Conservation (phyloP, 169 alveolate genomes). For the Besnoitia besnoiti region DNA sequence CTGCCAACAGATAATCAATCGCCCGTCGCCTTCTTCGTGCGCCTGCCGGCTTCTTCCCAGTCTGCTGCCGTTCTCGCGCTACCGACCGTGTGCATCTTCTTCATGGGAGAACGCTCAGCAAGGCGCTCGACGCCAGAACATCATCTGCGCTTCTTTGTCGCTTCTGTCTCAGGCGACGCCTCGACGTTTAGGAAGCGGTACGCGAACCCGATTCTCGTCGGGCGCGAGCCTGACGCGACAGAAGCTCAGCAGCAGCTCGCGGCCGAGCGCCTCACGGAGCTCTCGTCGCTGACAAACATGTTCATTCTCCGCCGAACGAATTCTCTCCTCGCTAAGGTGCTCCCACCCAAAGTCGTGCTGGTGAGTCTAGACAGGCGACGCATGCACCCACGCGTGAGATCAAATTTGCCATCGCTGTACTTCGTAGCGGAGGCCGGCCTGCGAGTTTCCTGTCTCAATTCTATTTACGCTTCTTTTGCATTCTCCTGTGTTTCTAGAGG, state of each 20-base stretch:
- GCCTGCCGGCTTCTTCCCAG: too few relatives aligned
- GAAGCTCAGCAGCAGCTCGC: slow-evolving; percentile 87
- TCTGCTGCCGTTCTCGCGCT: too few relatives aligned
- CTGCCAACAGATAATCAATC: too few relatives aligned
- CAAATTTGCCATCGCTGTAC: too few relatives aligned
- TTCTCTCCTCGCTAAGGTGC: slow-evolving; percentile 86
- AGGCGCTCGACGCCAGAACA: too few relatives aligned
- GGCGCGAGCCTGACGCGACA: slow-evolving; percentile 92
- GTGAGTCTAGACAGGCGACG: slow-evolving; percentile 18
- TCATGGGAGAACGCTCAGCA: too few relatives aligned
- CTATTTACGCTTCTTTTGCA: too few relatives aligned
- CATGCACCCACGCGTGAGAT: background rate
- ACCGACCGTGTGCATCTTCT: too few relatives aligned
- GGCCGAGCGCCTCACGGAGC: slow-evolving; percentile 84
- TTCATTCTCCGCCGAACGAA: slow-evolving; percentile 90
- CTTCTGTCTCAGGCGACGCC: slow-evolving; percentile 53
- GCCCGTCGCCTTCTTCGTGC: too few relatives aligned
- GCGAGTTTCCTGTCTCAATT: too few relatives aligned
- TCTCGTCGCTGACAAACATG: slow-evolving; percentile 88
- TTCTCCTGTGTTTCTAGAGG: too few relatives aligned
- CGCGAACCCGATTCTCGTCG: slow-evolving; percentile 84
- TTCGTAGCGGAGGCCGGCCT: too few relatives aligned
- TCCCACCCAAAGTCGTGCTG: slow-evolving; percentile 88
- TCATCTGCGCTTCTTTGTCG: background rate
- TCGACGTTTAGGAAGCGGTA: slow-evolving; percentile 61